A percentile compares a stretch with the other conserved stretches of the same genome.
phyloP scores from a whole-genome alignment of 78 protist species.

The Planoprotostelium fungivorum region DNA sequence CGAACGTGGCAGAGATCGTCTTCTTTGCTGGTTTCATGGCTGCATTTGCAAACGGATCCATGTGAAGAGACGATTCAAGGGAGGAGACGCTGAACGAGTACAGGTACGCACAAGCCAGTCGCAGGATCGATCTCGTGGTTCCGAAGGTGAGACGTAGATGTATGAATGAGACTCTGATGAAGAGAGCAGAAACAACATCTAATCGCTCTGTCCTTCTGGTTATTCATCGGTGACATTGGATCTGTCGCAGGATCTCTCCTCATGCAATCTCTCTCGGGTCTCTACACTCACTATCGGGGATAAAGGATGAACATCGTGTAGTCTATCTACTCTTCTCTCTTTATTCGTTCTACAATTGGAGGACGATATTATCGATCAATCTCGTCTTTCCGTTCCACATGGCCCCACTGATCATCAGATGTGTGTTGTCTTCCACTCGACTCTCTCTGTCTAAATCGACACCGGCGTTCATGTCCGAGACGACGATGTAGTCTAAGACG shows the following conservation, averaged over 20 bases:
- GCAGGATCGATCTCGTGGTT: neutral
- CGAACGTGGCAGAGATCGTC: neutral
- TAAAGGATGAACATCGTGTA: too few species aligned
- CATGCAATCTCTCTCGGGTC: neutral
- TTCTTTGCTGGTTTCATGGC: neutral
- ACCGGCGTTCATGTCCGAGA: neutral
- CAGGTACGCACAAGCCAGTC: neutral
- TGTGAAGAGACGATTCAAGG: neutral
- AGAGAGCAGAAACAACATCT: too few species aligned
- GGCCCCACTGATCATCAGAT: neutral
- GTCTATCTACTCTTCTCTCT: too few species aligned
- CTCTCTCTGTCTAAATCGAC: neutral
- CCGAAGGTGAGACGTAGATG: neutral
- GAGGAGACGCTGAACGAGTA: neutral
- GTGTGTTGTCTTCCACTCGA: too few species aligned
- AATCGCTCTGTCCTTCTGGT: neutral
- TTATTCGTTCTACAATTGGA: too few species aligned
- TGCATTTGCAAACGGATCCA: neutral
- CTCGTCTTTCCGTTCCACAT: neutral
- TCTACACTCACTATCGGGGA: neutral
- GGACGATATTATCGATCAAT: neutral
- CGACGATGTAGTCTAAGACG: neutral
- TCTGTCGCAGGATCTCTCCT: neutral
- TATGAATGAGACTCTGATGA: too few species aligned
- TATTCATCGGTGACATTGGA: neutral